Evolutionary conservation across 331 rosid species (phyloP).

Genomic region (Acacia concinna): DNA sequence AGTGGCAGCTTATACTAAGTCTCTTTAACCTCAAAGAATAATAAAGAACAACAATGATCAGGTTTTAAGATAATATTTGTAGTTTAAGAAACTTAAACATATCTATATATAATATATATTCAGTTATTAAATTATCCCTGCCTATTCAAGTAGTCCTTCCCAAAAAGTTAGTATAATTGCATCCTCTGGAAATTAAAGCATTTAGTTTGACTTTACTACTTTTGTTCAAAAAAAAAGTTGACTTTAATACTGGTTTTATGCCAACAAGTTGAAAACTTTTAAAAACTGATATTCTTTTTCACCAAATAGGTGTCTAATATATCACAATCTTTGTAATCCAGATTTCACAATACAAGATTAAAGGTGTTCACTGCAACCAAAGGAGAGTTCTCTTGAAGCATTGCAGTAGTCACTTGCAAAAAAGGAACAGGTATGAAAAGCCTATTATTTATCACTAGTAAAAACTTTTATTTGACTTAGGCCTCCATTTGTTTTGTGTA

Average conservation of each 20-base stretch:
- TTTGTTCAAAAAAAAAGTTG: too few relatives aligned
- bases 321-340: slow-evolving; percentile 30
- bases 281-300: background rate
- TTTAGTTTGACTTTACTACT: background rate
- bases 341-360: slow-evolving; percentile 94
- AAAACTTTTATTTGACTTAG: slow-evolving; percentile 16
- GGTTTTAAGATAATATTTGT: background rate
- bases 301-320: background rate
- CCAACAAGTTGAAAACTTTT: background rate
- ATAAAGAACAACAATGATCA: background rate
- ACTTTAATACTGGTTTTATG: too few relatives aligned
- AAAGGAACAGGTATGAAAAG: slow-evolving; percentile 81
- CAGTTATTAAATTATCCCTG: background rate
- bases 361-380: slow-evolving; percentile 79
- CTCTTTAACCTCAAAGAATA: background rate
- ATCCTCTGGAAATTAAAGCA: slow-evolving; percentile 1
- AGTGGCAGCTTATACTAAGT: background rate
- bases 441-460: slow-evolving; percentile 14
- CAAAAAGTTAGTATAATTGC: background rate
- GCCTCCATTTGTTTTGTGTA: background rate
- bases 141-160: background rate
- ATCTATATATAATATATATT: background rate
- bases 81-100: background rate
- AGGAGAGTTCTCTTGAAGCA: slow-evolving; percentile 79
- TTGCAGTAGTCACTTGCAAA: slow-evolving; percentile 76